Evolutionary conservation across 148 eudicot species (phyloP), one percentile per base, ranked within the genome.

Genomic region (Rhododendron ferrugineum): DNA sequence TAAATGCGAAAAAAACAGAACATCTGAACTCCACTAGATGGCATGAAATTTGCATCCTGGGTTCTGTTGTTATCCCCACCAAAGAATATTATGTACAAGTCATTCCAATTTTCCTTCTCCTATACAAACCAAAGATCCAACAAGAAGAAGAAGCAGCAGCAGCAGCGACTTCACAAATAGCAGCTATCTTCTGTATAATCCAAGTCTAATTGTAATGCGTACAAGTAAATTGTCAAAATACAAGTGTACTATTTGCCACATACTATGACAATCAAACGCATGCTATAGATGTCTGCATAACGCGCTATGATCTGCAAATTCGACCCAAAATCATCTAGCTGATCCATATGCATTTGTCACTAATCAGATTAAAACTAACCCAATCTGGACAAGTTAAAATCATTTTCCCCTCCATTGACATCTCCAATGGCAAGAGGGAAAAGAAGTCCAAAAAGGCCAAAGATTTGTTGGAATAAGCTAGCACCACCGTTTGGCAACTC

Each of bases 291-390:
- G 58, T 30, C 82, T 79, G 30, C 32, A 10, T 32, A 30, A 13
- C 58, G 16, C 64, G 28, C 10, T 30, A 79, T 28, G 26, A 50
- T 52, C 42, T 28, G 82, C n/a, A 56, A 14, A 79, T 52, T 79
- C 11, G 40, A 49, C 64, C 11, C 28, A 70, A 49, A 76, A 78
- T 44, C 28, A 26, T 50, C 26, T 52, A 16, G 66, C 66, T 8
- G 40, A 80, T 80, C 66, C 66, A 32, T 52, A 28, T 52, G 34
- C 82, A 79, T 26, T 77, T 42, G 82, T 50, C 34, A 47, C 83
- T 32, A 16, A 30, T 30, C 42, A 15, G 32, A 44, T 26, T 37
- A 68, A 68, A 10, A 28, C 75, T 28, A 44, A 44, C 34, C 36
- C 28, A 50, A 79, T 42, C 23, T 2, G 20, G 42, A 78, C 3